These are phyloP conservation scores for Nakaseomyces nivariensis DNA, from an alignment of 1,139 yeast species.

Conservation along the genomic window DNA sequence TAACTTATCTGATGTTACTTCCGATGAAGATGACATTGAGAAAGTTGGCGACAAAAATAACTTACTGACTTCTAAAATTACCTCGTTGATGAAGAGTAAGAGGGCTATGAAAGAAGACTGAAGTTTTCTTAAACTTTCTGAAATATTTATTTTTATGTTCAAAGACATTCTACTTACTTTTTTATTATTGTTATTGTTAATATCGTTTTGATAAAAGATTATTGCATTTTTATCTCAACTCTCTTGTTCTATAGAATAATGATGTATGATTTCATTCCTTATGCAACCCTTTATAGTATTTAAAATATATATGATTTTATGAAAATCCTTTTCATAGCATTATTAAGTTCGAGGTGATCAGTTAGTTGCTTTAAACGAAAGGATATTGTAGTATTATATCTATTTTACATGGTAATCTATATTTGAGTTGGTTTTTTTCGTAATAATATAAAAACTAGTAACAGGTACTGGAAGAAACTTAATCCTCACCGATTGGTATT, in stretches of 20 bases:
- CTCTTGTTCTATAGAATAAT: background rate
- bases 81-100: slow-evolving; percentile 18
- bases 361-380: too few species aligned
- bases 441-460: too few species aligned
- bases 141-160: too few species aligned
- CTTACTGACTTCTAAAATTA: slow-evolving; percentile 12
- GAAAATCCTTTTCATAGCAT: too few species aligned
- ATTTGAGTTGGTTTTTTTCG: too few species aligned
- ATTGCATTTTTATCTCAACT: too few species aligned
- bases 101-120: slow-evolving; percentile 16
- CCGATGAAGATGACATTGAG: slow-evolving; percentile 7
- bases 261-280: background rate
- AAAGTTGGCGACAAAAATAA: slow-evolving; percentile 4
- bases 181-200: background rate
- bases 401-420: too few species aligned
- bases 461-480: slow-evolving; percentile 8
- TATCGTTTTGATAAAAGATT: too few species aligned
- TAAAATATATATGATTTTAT: too few species aligned
- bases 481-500: slow-evolving; percentile 95
- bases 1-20: background rate
- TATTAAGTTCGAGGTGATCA: too few species aligned
- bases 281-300: too few species aligned
- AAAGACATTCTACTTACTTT: background rate
- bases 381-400: background rate
- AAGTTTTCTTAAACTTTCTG: too few species aligned